Evolutionary conservation across 345 rosid species (phyloP).

Genomic region (Eucalyptus viminalis): DNA sequence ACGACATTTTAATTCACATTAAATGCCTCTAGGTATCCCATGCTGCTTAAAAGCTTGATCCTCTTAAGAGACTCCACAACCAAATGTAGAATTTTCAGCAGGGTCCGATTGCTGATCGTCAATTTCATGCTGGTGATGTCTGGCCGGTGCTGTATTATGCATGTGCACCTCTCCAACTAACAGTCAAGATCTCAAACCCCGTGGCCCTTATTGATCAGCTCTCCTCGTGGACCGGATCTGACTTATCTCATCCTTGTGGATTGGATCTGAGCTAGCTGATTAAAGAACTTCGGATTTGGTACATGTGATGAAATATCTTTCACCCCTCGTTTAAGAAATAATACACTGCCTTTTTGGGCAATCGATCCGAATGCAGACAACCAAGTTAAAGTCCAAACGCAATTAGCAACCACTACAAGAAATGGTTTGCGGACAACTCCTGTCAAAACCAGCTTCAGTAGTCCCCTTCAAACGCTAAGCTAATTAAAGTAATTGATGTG

Average conservation of each 20-base stretch:
- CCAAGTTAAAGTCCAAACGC: not conserved
- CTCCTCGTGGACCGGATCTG: not conserved
- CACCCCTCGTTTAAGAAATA: not conserved
- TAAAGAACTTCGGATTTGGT: not conserved
- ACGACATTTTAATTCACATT: not conserved
- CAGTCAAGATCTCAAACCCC: not conserved
- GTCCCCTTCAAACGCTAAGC: not conserved
- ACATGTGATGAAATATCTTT: not conserved
- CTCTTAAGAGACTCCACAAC: not conserved
- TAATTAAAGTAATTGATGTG: not conserved
- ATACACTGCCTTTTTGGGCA: not conserved
- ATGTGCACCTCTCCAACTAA: not conserved
- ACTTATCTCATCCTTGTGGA: not conserved
- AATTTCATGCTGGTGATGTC: not conserved
- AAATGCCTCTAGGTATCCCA: not conserved
- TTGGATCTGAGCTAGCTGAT: not conserved
- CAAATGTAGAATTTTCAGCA: not conserved
- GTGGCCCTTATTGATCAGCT: not conserved
- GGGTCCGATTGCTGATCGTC: not conserved
- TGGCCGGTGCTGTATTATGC: not conserved
- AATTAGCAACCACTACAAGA: not conserved
- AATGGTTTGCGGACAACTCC: not conserved
- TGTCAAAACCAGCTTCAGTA: not conserved
- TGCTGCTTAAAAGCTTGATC: not conserved
- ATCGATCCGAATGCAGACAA: not conserved